Conservation (phyloP, 306 rosid genomes). For the Quercus ilex region DNA sequence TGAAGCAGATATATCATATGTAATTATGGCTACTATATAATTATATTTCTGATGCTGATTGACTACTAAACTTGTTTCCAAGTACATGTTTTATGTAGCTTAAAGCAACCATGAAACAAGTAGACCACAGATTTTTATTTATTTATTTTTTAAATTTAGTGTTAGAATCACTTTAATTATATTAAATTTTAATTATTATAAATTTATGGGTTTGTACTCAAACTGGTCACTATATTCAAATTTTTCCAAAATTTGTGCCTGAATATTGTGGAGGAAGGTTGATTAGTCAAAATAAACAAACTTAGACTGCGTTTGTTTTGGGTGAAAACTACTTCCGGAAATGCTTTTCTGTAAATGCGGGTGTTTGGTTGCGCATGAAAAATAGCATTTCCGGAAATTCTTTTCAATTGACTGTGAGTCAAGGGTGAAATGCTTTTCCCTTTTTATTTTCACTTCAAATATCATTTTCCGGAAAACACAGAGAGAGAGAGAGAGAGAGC, state of each 20-base stretch:
- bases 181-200: neutral
- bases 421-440: no score
- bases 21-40: neutral
- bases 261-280: conserved; percentile 21
- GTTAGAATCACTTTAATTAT: neutral
- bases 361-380: no score
- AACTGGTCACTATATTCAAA: conserved; percentile 9
- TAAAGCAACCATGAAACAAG: neutral
- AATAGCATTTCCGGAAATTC: no score
- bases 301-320: no score
- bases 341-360: no score
- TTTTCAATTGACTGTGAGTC: no score
- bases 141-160: neutral
- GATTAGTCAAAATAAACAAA: neutral
- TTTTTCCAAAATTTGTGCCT: conserved; percentile 27
- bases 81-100: no score
- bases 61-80: neutral
- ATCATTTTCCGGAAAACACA: no score
- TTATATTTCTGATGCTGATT: no score
- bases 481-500: no score
- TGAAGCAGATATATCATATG: neutral
- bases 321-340: no score
- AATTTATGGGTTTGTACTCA: neutral
- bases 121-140: neutral
- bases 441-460: no score